Base-by-base conservation (phyloP, 768 basidiomycete genomes). In the Leucosporidium creatinivorum region DNA sequence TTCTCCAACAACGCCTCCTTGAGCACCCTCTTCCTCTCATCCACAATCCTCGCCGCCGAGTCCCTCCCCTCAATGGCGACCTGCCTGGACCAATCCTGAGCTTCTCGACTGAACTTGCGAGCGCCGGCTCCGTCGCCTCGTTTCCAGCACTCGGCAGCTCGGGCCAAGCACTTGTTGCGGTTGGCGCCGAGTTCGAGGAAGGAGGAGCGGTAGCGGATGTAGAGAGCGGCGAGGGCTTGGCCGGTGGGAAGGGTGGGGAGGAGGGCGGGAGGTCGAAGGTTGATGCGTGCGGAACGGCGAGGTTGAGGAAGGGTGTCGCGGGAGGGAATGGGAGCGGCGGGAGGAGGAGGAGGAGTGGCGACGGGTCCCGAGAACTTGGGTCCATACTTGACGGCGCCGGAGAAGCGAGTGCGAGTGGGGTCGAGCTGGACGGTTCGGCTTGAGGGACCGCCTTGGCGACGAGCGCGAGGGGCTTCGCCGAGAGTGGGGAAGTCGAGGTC, bases 101-200 rank as follows among this genome's bases (percentile, higher is more conserved):
- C 96, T 75, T 98, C 93, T 51, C 90, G 82, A 69, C 88, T 90
- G 80, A 94, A 98, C 57, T 91, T 82, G 79, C 97, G 96, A 48
- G 96, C 96, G 0, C 89, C 88, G 0, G 93, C 92, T 4, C 94
- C 94, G 73, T 99, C 96, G 1, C 94, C 93, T 3, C 91, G 84
- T 63, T 91, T 83, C 90, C 92, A 99, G 4, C 93, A 92, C 74
- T 96, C 93, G 4, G 96, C 94, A 18, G 96, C 96, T 54, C 92
- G 85, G 2, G 91, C 91, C 31, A 99, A 82, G 77, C 91, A 96
- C 21, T 91, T 91, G 74, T 98, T 98, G 48, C 96, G 83, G 39
- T 91, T 91, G 2, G 91, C 89, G 59, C 94, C 96, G 28, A 97
- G 85, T 74, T 96, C 89, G 65, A 98, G 82, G 30, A 91, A 93